phyloP scores from a whole-genome alignment of 2,329 filamentous ascomycete species.

The Nothophoma quercina region DNA sequence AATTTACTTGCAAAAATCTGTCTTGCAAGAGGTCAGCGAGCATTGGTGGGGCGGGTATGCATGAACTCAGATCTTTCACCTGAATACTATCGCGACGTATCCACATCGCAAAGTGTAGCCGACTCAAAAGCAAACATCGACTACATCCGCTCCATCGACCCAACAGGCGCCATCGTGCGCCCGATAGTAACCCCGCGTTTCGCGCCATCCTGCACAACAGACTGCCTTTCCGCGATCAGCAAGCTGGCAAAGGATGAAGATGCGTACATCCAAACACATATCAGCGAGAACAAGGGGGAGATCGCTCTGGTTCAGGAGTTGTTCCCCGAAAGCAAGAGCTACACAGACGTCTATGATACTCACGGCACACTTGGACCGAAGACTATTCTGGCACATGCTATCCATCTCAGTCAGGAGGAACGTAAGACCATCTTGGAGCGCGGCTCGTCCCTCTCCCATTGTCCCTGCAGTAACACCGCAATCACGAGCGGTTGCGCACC shows the following conservation, averaged over 20 bases:
- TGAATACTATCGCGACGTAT: constrained; percentile 79
- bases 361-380: constrained; percentile 71
- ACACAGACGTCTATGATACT: constrained; percentile 81
- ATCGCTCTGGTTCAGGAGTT: constrained; percentile 72
- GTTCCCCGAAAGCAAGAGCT: constrained; percentile 71
- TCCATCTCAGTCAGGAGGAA: constrained; percentile 77
- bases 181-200: constrained; percentile 81
- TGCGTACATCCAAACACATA: constrained; percentile 84
- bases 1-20: constrained; percentile 90
- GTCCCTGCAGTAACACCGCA: constrained; percentile 84
- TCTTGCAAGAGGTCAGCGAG: constrained; percentile 79
- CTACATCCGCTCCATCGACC: constrained; percentile 73
- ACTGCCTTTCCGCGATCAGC: constrained; percentile 70
- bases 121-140: constrained; percentile 53
- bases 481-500: constrained; percentile 80
- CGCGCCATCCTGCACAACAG: constrained; percentile 62
- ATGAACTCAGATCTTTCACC: constrained; percentile 82
- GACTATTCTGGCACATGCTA: constrained; percentile 85
- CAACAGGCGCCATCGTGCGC: constrained; percentile 68
- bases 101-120: constrained; percentile 66
- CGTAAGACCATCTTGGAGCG: constrained; percentile 67
- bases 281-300: constrained; percentile 83
- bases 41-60: constrained; percentile 91
- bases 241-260: constrained; percentile 67
- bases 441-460: constrained; percentile 77